phyloP scores from a whole-genome alignment of 1,284 basidiomycete genomes.

The Ceratobasidium papillatum region DNA sequence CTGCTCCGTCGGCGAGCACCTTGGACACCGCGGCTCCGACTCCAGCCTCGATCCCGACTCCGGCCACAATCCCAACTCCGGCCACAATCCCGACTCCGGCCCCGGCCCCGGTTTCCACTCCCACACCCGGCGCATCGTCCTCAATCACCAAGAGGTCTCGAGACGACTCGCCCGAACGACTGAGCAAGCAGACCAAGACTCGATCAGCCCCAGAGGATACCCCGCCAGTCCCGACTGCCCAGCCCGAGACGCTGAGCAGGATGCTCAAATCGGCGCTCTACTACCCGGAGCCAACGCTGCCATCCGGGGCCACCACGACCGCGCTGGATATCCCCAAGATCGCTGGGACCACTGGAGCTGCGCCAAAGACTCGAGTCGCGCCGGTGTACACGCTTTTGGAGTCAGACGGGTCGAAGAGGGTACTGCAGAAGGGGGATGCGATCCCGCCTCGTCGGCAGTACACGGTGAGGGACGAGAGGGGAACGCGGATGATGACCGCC shows the following conservation, averaged over 20 bases:
- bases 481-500: neutral
- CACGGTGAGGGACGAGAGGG: neutral
- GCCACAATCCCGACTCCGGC: neutral
- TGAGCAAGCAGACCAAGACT: neutral
- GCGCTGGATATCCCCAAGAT: neutral
- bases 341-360: neutral
- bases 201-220: neutral
- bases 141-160: neutral
- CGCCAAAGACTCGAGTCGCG: neutral
- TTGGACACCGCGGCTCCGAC: neutral
- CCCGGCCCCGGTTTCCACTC: neutral
- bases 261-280: neutral
- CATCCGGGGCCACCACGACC: neutral
- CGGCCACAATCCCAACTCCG: neutral
- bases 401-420: neutral
- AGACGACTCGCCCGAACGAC: neutral
- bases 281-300: neutral
- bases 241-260: neutral
- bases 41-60: too few species aligned
- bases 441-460: constrained; percentile 6
- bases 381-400: neutral
- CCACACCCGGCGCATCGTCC: neutral
- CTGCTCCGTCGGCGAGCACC: neutral
- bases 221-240: neutral
- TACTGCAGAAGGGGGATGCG: neutral